Base-by-base conservation (phyloP, 441 rosid genomes). In the Flueggea neowawraea region DNA sequence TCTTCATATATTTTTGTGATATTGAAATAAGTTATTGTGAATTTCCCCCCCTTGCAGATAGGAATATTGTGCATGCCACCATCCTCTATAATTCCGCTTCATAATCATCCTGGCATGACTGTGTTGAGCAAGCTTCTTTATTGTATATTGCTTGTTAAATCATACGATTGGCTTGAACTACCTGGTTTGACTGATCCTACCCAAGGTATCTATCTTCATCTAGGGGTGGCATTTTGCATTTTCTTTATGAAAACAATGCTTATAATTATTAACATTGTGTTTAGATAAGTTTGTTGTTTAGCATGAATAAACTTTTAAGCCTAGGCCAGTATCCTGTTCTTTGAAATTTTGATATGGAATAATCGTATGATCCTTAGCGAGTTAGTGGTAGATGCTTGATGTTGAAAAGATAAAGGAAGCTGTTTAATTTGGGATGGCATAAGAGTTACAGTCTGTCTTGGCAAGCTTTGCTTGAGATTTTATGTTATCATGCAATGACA, bases 91-190 rank as follows among this genome's bases (percentile, higher is more conserved):
- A 91, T 95, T 61, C 99, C 99, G 53, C 96, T 95, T 65, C 99
- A 95, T 78, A 95, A 95, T 82, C 99, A 95, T 82, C 99, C 99
- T 16, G 96, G 99, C 69, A 95, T 95, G 99, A 95, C 96, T 28
- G 99, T 95, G 52, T 75, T 90, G 76, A 95, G 99, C 91, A 95
- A 89, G 88, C 97, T 95, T 59, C 72, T 95, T 45, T 95, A 86
- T 39, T 98, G 99, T 57, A 76, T 98, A 50, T 68, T 95, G 73
- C 95, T 85, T 43, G 98, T 88, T 54, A 83, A 78, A 67, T 87
- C 99, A 15, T 95, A 85, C 64, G 99, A 95, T 73, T 92, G 96
- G 99, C 74, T 80, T 68, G 90, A 84, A 60, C 48, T 78, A 33
- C 80, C 88, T n/a, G 81, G 73, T 58, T 72, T 79, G 12, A 74